These are phyloP conservation scores for Adansonia gregorii DNA, from an alignment of 441 rosid species.

Conservation along the genomic window DNA sequence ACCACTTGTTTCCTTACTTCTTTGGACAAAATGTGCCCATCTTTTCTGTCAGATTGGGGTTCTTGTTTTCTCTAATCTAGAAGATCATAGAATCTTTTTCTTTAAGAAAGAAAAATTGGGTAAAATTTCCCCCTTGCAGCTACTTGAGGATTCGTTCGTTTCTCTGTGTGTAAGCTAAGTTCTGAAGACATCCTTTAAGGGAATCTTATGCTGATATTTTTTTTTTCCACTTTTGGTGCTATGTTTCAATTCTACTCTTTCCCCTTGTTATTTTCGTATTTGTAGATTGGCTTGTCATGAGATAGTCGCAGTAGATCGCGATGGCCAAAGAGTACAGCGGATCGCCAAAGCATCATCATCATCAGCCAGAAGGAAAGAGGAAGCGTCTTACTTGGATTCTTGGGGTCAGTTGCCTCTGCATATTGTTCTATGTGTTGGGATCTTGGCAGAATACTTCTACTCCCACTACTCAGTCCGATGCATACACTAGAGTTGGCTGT, in stretches of 20 bases:
- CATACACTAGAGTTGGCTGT: constrained; percentile 48
- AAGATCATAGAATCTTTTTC: background rate
- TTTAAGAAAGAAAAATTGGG: no score
- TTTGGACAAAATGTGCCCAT: background rate
- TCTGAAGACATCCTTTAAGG: background rate
- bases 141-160: background rate
- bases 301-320: background rate
- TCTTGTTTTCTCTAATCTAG: background rate
- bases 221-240: background rate
- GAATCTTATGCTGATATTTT: background rate
- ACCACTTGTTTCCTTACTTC: background rate
- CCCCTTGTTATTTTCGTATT: background rate
- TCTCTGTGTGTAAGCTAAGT: background rate
- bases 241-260: constrained; percentile 8
- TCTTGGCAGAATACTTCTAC: constrained; percentile 70
- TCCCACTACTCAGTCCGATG: constrained; percentile 45
- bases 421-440: constrained; percentile 76
- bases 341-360: constrained; percentile 52
- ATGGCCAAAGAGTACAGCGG: constrained; percentile 75
- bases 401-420: constrained; percentile 78
- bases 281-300: constrained; percentile 13
- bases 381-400: constrained; percentile 74
- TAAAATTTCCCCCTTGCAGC: background rate
- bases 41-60: background rate
- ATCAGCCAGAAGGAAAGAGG: constrained; percentile 62